Percentiles rank a stretch among this genome's conserved stretches.
Conservation (phyloP, 768 basidiomycete species). For the Cytidiella melzeri region DNA sequence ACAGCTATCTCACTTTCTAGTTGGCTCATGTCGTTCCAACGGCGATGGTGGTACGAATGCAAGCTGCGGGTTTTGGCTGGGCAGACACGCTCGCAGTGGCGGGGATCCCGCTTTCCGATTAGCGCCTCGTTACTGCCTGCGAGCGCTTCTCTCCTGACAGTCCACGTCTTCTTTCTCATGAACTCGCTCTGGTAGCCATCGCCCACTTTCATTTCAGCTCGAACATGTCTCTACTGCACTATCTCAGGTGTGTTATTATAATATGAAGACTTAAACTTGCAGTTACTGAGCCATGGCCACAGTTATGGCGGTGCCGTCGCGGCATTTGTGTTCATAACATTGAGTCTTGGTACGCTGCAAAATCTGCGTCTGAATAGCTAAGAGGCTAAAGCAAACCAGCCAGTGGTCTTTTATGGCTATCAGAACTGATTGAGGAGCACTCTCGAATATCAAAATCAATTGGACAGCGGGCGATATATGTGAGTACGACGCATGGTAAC, state of each 20-base stretch:
- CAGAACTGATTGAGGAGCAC: constrained; percentile 95
- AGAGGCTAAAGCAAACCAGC: constrained; percentile 40
- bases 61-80: constrained; percentile 1
- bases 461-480: constrained; percentile 85
- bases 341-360: constrained; percentile 68
- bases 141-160: background rate
- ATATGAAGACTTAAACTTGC: no score
- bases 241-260: constrained; percentile 45
- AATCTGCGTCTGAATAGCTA: background rate
- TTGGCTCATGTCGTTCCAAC: constrained; percentile 54
- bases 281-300: no score
- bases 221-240: constrained; percentile 50
- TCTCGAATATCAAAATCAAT: constrained; percentile 72
- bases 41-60: background rate
- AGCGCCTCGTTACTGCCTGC: background rate
- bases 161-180: background rate
- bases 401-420: constrained; percentile 88
- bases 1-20: constrained; percentile 82
- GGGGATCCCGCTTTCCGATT: background rate
- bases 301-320: constrained; percentile 74
- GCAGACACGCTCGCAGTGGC: background rate
- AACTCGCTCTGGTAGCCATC: constrained; percentile 11
- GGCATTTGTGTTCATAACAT: constrained; percentile 84
- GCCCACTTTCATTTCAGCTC: background rate
- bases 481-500: constrained; percentile 34